These are phyloP conservation scores for Gyromitra esculenta DNA, from an alignment of 2,329 filamentous ascomycete species.

Conservation along the genomic window DNA sequence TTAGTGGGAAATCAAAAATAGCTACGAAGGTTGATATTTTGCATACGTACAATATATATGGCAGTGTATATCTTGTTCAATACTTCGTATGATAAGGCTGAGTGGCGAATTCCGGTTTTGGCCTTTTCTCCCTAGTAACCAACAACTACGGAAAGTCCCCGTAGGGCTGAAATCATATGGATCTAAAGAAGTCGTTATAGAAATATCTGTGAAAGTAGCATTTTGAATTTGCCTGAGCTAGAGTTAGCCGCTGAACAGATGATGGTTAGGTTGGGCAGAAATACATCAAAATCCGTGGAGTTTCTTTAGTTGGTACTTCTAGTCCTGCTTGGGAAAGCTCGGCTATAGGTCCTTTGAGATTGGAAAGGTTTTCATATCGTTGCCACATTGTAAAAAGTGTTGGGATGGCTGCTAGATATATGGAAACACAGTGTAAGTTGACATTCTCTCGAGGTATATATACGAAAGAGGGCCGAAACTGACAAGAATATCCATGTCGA, in stretches of 20 bases:
- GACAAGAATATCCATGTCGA: conserved; percentile 30
- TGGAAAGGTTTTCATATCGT: conserved; percentile 34
- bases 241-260: conserved; percentile 7
- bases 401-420: not conserved
- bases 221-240: conserved; percentile 23
- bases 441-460: not conserved
- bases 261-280: not conserved
- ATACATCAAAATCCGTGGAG: conserved; percentile 35
- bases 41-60: conserved; percentile 25
- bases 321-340: conserved; percentile 16
- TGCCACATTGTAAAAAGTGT: conserved; percentile 26
- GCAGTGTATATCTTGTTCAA: conserved; percentile 32
- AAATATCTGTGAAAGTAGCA: conserved; percentile 14
- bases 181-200: not conserved
- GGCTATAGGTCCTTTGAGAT: conserved; percentile 3
- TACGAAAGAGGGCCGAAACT: not conserved
- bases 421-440: not conserved
- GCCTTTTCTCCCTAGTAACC: conserved; percentile 28
- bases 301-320: conserved; percentile 16
- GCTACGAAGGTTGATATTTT: not conserved
- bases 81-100: conserved; percentile 24
- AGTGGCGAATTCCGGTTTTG: conserved; percentile 16
- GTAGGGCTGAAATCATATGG: conserved; percentile 5
- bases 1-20: not conserved
- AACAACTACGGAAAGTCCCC: conserved; percentile 29